Evolutionary conservation across 306 rosid genomes (phyloP).

Genomic region (Trifolium subterraneum): DNA sequence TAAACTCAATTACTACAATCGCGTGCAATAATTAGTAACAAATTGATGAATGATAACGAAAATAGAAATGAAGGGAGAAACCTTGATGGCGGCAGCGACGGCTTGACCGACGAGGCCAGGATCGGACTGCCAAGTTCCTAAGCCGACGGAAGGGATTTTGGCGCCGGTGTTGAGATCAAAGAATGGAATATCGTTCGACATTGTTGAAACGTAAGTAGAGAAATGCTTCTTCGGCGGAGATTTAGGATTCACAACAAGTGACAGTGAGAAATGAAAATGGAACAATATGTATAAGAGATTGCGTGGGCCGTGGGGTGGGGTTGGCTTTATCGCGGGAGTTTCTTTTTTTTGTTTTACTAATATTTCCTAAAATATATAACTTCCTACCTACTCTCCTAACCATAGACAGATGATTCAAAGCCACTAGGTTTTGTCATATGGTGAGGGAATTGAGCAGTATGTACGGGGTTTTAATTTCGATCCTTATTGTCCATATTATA

Average conservation of each 20-base stretch:
- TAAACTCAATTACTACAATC: background rate
- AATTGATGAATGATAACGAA: background rate
- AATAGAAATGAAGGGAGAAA: background rate
- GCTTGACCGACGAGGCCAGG: slow-evolving; percentile 77
- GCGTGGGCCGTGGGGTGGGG: no score
- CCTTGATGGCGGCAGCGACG: slow-evolving; percentile 72
- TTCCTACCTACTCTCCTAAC: no score
- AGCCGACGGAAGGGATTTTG: slow-evolving; percentile 73
- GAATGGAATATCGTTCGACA: slow-evolving; percentile 48
- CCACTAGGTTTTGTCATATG: no score
- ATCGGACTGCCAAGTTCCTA: slow-evolving; percentile 86
- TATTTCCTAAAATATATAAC: no score
- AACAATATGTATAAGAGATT: no score
- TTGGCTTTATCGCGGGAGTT: no score
- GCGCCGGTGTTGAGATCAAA: slow-evolving; percentile 80
- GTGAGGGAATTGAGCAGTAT: no score
- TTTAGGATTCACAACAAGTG: background rate
- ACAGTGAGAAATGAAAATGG: no score
- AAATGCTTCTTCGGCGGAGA: background rate
- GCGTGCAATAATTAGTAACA: background rate
- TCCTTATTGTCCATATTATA: no score
- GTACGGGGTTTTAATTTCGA: no score
- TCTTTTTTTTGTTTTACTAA: no score
- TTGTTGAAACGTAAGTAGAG: background rate
- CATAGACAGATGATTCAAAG: no score